These are phyloP conservation scores for Monilinia aucupariae DNA, from an alignment of 2,329 filamentous ascomycete species.

Conservation along the genomic window DNA sequence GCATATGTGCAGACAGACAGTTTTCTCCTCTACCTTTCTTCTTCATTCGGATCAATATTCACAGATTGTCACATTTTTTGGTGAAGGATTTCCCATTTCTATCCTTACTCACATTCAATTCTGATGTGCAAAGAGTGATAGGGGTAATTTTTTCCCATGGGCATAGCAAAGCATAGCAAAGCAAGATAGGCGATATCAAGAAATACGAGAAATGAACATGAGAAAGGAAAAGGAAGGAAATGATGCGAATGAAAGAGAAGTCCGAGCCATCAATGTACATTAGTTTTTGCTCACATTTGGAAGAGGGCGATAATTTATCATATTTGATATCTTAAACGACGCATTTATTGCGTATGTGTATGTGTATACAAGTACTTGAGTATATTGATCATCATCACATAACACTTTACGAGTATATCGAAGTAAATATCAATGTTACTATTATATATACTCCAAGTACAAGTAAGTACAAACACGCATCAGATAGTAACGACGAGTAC, in stretches of 20 bases:
- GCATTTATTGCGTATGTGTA: too few relatives aligned
- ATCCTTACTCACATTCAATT: background rate
- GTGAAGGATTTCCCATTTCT: background rate
- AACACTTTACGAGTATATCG: too few relatives aligned
- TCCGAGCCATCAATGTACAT: background rate
- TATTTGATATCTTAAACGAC: too few relatives aligned
- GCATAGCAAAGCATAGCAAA: background rate
- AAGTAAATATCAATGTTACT: too few relatives aligned
- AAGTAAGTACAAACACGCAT: too few relatives aligned
- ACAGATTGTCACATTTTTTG: background rate
- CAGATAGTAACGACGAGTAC: too few relatives aligned
- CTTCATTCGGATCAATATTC: background rate
- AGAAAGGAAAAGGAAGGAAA: background rate
- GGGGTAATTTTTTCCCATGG: background rate
- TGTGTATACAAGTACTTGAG: too few relatives aligned
- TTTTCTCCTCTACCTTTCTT: background rate
- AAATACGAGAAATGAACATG: too few relatives aligned
- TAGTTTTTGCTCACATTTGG: background rate
- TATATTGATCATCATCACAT: too few relatives aligned
- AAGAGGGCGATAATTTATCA: background rate
- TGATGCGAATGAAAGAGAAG: background rate
- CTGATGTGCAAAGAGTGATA: background rate
- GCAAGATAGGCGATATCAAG: background rate
- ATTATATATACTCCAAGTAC: too few relatives aligned
- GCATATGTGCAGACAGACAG: background rate